These are phyloP conservation scores for Emmonsiellopsis sp. DNA, from an alignment of 2,329 filamentous ascomycete genomes.

Conservation along the genomic window DNA sequence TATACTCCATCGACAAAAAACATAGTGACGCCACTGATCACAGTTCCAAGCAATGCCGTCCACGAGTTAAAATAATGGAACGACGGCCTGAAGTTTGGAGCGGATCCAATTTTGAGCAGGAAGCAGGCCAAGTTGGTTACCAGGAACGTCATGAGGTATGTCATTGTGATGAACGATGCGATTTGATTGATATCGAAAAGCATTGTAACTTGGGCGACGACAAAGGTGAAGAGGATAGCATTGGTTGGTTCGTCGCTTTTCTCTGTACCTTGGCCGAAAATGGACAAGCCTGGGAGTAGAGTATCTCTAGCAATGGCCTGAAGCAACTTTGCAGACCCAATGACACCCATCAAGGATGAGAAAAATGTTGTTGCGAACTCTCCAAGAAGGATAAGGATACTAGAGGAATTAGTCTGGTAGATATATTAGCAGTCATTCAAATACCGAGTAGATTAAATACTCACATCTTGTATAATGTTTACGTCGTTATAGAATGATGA, in stretches of 20 bases:
- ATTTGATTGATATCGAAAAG: conserved; percentile 81
- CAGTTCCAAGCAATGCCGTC: conserved; percentile 63
- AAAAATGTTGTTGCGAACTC: conserved; percentile 79
- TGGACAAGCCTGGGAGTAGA: conserved; percentile 63
- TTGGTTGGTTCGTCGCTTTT: conserved; percentile 65
- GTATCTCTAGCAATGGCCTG: conserved; percentile 75
- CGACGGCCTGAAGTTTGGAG: conserved; percentile 78
- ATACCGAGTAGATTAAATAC: conserved; percentile 11
- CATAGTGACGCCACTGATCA: conserved; percentile 75
- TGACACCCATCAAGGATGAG: conserved; percentile 78
- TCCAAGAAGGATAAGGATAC: conserved; percentile 64
- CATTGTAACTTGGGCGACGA: conserved; percentile 68
- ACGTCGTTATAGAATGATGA: conserved; percentile 63
- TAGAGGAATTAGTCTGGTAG: conserved; percentile 60
- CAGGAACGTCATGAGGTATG: conserved; percentile 85
- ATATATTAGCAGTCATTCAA: neutral
- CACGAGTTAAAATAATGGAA: conserved; percentile 88
- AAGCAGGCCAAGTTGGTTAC: conserved; percentile 85
- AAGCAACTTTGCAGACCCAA: conserved; percentile 74
- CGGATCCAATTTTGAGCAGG: conserved; percentile 74
- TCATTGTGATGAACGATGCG: conserved; percentile 83
- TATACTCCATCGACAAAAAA: conserved; percentile 82
- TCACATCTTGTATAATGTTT: conserved; percentile 67
- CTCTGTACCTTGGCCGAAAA: conserved; percentile 66
- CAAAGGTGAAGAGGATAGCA: conserved; percentile 67